phyloP scores from a whole-genome alignment of 2,329 filamentous ascomycete species.

The Coniochaeta sp. region DNA sequence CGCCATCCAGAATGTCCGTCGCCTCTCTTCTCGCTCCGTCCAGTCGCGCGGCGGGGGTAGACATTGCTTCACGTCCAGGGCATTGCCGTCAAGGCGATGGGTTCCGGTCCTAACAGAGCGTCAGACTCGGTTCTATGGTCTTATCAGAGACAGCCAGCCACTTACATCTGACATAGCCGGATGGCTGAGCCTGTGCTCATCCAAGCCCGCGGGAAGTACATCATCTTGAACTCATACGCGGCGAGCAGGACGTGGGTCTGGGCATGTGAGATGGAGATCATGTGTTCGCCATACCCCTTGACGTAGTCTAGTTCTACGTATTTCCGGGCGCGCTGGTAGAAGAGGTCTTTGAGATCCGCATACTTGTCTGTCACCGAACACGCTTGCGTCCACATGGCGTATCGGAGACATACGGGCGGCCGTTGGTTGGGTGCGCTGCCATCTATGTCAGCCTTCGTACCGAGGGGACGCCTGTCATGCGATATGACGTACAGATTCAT shows the following conservation, averaged over 20 bases:
- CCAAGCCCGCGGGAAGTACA: conserved; percentile 96
- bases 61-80: conserved; percentile 88
- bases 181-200: conserved; percentile 78
- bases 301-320: conserved; percentile 87
- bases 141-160: conserved; percentile 2
- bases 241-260: conserved; percentile 77
- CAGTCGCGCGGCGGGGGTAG: conserved; percentile 81
- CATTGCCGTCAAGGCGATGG: conserved; percentile 74
- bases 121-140: background rate
- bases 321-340: conserved; percentile 83
- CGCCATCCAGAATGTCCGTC: conserved; percentile 91
- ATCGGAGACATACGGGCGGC: conserved; percentile 80
- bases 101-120: conserved; percentile 74
- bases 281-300: conserved; percentile 83
- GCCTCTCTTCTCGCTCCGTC: conserved; percentile 86
- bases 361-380: conserved; percentile 81
- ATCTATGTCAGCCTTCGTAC: conserved; percentile 1
- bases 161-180: conserved; percentile 77
- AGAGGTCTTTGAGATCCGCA: conserved; percentile 70
- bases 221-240: conserved; percentile 91
- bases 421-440: conserved; percentile 68
- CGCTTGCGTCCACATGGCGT: conserved; percentile 95
- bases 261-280: conserved; percentile 78
- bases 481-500: conserved; percentile 62
- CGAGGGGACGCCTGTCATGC: background rate